A percentile compares a stretch with the other conserved stretches of the same genome.
These are phyloP conservation scores for Ramichloridium luteum DNA, from an alignment of 2,329 filamentous ascomycete genomes.

Conservation along the genomic window DNA sequence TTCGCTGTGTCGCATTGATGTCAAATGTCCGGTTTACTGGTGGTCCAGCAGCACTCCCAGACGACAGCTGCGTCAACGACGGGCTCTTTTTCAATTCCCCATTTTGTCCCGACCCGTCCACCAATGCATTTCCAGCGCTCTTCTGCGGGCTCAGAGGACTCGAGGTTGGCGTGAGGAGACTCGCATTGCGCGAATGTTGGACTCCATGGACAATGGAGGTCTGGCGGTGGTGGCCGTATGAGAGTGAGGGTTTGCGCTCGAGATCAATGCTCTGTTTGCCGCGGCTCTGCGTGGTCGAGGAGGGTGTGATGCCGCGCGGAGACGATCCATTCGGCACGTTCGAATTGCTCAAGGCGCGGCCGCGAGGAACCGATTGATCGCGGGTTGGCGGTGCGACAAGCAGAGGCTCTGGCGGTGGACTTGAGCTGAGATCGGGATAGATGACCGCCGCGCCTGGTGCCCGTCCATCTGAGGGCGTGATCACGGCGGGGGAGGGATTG, in stretches of 20 bases:
- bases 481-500: constrained; percentile 19
- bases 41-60: constrained; percentile 10
- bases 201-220: constrained; percentile 95
- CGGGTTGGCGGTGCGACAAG: constrained; percentile 24
- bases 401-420: constrained; percentile 23
- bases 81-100: constrained; percentile 22
- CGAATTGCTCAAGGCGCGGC: constrained; percentile 33
- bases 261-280: constrained; percentile 24
- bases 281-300: constrained; percentile 24
- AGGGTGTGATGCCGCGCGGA: constrained; percentile 34
- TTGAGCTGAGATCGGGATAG: constrained; percentile 15
- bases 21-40: constrained; percentile 20
- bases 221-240: constrained; percentile 84
- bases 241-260: constrained; percentile 40
- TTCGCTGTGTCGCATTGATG: constrained; percentile 8
- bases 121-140: constrained; percentile 43
- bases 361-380: constrained; percentile 34
- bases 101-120: constrained; percentile 9
- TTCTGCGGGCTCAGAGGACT: constrained; percentile 83
- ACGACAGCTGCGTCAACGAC: constrained; percentile 17
- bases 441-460: too few relatives aligned
- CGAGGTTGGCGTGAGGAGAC: constrained; percentile 60
- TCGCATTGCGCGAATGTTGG: constrained; percentile 83
- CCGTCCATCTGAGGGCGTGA: constrained; percentile 17
- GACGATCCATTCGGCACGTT: constrained; percentile 30